Base-by-base conservation (phyloP, 2,329 filamentous ascomycete species). In the Ceratocystis smalleyi region DNA sequence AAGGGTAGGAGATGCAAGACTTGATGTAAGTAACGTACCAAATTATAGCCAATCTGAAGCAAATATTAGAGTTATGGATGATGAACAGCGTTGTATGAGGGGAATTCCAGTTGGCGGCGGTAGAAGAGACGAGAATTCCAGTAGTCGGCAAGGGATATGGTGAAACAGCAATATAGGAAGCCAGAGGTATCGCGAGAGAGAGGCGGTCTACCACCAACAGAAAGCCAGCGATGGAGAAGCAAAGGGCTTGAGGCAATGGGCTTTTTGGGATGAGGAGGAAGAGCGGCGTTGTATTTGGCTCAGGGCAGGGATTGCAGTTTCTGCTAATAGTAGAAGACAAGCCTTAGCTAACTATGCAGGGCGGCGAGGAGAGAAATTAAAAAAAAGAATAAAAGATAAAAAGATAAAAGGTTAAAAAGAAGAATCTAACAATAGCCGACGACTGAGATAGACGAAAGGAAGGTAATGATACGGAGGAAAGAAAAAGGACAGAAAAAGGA, bases 241-340 rank as follows among this genome's bases (percentile, higher is more conserved):
- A 54, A 22, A 54, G 24, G 19, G 24, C 19, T 54, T 54, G 49
- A 24, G 17, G 5, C 19, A 22, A 2, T 15, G 24, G 12, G 24
- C 10, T 54, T 54, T 54, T 22, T 22, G 5, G 49, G 19, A 17
- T 55, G 51, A 27, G 22, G 59, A 22, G 35, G n/a, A 60, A 43
- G 12, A 22, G 22, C 19, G 32, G 47, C 47, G 47, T 19, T 19
- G 8, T 49, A 49, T 19, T 22, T 24, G 27, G 19, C 32, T 22
- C 8, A 43, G 27, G 10, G 40, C 40, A 61, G 59, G 43, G 59
- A 51, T 47, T 55, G 10, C 22, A 17, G 17, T 12, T 30, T 55
- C 22, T 55, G 51, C 51, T 55, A 55, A 55, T 55, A 62, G 17
- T 32, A 49, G 43, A 62, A 51, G 43, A 62, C 47, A 43, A 49